Evolutionary conservation across 163 green algal species (phyloP).

Genomic region (Chloromonas sp.): DNA sequence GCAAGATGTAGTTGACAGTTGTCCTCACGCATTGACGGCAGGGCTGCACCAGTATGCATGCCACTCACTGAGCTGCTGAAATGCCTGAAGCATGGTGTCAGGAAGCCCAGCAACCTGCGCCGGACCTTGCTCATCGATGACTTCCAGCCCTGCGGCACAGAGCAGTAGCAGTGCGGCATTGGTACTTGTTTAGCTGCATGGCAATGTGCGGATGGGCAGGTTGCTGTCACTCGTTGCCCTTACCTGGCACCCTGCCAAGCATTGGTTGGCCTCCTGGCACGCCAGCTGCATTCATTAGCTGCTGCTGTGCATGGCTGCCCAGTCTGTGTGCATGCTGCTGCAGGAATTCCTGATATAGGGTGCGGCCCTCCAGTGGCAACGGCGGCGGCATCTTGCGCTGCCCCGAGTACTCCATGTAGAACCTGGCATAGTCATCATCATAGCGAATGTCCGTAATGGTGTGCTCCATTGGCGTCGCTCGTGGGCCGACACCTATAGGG

Average conservation of each 20-base stretch:
- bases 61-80: slow-evolving; percentile 49
- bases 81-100: slow-evolving; percentile 31
- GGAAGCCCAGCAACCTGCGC: slow-evolving; percentile 12
- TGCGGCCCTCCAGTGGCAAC: slow-evolving; percentile 49
- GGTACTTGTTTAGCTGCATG: no score
- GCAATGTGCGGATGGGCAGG: no score
- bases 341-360: slow-evolving; percentile 65
- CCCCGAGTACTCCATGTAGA: slow-evolving; percentile 61
- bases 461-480: background rate
- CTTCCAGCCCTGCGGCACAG: slow-evolving; percentile 46
- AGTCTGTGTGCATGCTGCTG: slow-evolving; percentile 12
- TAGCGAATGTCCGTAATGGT: slow-evolving; percentile 61
- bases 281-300: slow-evolving; percentile 8
- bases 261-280: slow-evolving; percentile 2
- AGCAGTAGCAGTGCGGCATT: no score
- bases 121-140: slow-evolving; percentile 55
- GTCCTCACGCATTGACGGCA: background rate
- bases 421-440: slow-evolving; percentile 83
- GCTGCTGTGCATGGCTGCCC: background rate
- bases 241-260: no score
- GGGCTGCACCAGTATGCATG: slow-evolving; percentile 4
- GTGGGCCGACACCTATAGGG: background rate
- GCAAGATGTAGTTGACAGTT: background rate
- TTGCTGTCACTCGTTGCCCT: no score
- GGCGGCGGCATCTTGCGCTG: slow-evolving; percentile 79